phyloP scores from a whole-genome alignment of 2,329 filamentous ascomycete genomes.

The Incumbomyces delicatus region DNA sequence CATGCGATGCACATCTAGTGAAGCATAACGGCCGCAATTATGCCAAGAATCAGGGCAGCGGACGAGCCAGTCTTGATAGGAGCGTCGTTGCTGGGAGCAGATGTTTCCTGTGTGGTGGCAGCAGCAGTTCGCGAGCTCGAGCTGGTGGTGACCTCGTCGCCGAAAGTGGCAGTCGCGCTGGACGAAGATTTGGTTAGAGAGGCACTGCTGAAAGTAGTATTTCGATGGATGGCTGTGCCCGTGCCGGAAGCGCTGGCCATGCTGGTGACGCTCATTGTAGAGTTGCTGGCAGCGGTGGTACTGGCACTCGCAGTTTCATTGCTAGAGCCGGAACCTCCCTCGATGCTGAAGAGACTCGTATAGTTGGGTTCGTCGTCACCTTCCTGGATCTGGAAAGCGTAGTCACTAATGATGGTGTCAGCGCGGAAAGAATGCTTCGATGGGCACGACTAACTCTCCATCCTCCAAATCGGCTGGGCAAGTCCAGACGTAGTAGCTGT shows the following conservation, averaged over 20 bases:
- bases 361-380: conserved; percentile 43
- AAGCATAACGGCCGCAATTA: conserved; percentile 27
- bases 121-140: conserved; percentile 13
- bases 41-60: conserved; percentile 25
- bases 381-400: conserved; percentile 51
- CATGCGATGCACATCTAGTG: not conserved
- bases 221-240: conserved; percentile 53
- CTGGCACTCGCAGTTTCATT: conserved; percentile 14
- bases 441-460: conserved; percentile 29
- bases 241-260: conserved; percentile 32
- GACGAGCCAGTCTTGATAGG: conserved; percentile 24
- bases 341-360: conserved; percentile 41
- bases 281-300: conserved; percentile 11
- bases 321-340: conserved; percentile 24
- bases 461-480: conserved; percentile 9
- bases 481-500: conserved; percentile 14
- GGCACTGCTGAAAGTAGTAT: conserved; percentile 22
- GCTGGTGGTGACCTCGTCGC: conserved; percentile 1
- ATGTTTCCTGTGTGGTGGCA: conserved; percentile 10
- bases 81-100: conserved; percentile 16
- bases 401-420: conserved; percentile 35
- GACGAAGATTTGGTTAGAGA: conserved; percentile 14
- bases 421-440: not conserved
- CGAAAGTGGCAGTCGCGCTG: conserved; percentile 12
- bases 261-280: conserved; percentile 11